Evolutionary conservation across 176 grass and related monocot species (phyloP).

Genomic region (Oryza glaberrima): DNA sequence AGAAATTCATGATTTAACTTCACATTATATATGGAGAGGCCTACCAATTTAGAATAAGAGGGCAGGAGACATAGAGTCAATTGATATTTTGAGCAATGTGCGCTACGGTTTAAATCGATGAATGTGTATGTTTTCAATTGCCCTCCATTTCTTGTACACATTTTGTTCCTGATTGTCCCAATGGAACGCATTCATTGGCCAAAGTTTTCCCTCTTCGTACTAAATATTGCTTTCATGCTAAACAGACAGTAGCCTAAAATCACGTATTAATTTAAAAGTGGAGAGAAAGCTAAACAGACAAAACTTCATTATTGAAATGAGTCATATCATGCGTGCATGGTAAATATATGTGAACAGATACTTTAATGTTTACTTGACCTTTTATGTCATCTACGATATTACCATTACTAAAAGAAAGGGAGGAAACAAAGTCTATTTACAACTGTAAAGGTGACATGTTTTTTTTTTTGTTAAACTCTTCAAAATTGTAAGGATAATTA

Average conservation of each 20-base stretch:
- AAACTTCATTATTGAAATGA: no score
- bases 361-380: no score
- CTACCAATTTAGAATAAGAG: slow-evolving; percentile 19
- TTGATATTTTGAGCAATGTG: background rate
- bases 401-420: no score
- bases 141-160: background rate
- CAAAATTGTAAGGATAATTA: no score
- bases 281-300: no score
- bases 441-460: no score
- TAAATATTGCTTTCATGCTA: slow-evolving; percentile 18
- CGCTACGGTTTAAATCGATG: background rate
- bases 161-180: background rate
- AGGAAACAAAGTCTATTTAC: no score
- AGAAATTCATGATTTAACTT: background rate
- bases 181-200: background rate
- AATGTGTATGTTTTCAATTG: background rate
- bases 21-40: background rate
- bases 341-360: no score
- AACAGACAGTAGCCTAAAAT: background rate
- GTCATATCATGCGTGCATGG: no score
- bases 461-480: no score
- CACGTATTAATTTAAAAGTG: no score
- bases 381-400: no score
- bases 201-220: slow-evolving; percentile 7
- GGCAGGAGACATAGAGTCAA: background rate